Evolutionary conservation across 768 basidiomycete species (phyloP).

Genomic region (Agrocybe praecox): DNA sequence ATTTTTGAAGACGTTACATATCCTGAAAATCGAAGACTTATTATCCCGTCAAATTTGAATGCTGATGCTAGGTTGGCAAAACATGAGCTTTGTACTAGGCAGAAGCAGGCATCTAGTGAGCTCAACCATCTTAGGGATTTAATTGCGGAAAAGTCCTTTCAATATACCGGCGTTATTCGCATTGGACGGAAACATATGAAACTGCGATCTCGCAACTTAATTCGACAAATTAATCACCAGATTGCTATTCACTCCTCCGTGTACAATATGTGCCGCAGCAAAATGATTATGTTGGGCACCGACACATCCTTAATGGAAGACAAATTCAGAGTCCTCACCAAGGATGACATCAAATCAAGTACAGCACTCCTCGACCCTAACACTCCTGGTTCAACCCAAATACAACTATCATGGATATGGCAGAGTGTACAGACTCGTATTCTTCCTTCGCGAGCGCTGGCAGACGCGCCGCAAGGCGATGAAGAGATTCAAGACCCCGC

Average conservation of each 20-base stretch:
- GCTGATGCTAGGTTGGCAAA: background rate
- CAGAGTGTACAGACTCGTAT: background rate
- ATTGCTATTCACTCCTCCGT: background rate
- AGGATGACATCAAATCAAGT: slow-evolving; percentile 13
- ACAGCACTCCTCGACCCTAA: slow-evolving; percentile 17
- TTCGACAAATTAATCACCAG: background rate
- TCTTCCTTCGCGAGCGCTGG: background rate
- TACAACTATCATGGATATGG: slow-evolving; percentile 17
- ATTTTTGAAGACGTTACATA: background rate
- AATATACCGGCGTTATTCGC: slow-evolving; percentile 1
- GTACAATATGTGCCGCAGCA: background rate
- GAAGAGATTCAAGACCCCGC: background rate
- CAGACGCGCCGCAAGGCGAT: background rate
- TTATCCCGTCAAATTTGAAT: background rate
- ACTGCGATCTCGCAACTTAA: background rate
- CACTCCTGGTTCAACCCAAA: slow-evolving; percentile 1
- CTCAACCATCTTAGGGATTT: background rate
- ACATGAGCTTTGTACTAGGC: background rate
- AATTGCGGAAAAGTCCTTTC: slow-evolving; percentile 8
- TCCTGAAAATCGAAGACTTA: background rate
- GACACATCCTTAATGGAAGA: background rate
- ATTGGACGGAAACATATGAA: background rate
- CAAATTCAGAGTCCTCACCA: background rate
- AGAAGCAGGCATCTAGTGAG: background rate
- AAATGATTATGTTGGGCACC: background rate